Percentiles rank a stretch among this genome's conserved stretches.
phyloP scores from a whole-genome alignment of 805 yeast genomes.

The Zygosaccharomyces rouxii region DNA sequence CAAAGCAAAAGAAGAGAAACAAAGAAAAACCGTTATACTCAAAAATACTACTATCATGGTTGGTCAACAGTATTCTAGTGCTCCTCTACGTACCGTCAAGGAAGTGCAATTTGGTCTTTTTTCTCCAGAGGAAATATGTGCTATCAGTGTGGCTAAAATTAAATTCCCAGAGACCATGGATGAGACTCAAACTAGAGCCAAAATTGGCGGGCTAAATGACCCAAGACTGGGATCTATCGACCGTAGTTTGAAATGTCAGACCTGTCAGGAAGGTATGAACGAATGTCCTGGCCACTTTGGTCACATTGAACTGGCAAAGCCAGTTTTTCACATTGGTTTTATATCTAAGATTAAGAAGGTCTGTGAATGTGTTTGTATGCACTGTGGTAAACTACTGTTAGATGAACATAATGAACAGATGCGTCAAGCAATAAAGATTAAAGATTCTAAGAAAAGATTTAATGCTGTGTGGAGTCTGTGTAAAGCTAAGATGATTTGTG shows the following conservation, averaged over 20 bases:
- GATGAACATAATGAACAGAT: constrained; percentile 69
- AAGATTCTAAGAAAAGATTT: constrained; percentile 93
- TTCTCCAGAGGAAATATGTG: constrained; percentile 96
- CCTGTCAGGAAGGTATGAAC: constrained; percentile 98
- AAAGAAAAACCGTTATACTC: constrained; percentile 3
- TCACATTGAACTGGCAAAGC: constrained; percentile 96
- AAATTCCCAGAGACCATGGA: constrained; percentile 99
- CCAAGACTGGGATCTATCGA: constrained; percentile 97
- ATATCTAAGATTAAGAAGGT: constrained; percentile 90
- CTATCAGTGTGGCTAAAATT: constrained; percentile 95
- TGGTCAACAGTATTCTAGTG: constrained; percentile 90
- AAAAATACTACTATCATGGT: constrained; percentile 32
- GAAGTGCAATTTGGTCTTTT: constrained; percentile 98
- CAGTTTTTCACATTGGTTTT: constrained; percentile 96
- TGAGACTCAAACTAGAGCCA: constrained; percentile 88
- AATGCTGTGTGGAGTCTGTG: constrained; percentile 95
- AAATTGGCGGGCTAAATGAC: constrained; percentile 95
- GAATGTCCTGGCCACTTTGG: constrained; percentile 99
- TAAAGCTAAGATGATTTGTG: constrained; percentile 92
- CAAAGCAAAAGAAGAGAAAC: constrained; percentile 3
- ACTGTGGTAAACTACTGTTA: constrained; percentile 89
- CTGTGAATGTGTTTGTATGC: constrained; percentile 96
- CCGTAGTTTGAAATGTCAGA: constrained; percentile 95
- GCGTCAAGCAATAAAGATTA: constrained; percentile 82
- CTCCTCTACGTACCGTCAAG: constrained; percentile 94